phyloP scores from a whole-genome alignment of 257 asterid genomes.

The Rehmannia glutinosa region DNA sequence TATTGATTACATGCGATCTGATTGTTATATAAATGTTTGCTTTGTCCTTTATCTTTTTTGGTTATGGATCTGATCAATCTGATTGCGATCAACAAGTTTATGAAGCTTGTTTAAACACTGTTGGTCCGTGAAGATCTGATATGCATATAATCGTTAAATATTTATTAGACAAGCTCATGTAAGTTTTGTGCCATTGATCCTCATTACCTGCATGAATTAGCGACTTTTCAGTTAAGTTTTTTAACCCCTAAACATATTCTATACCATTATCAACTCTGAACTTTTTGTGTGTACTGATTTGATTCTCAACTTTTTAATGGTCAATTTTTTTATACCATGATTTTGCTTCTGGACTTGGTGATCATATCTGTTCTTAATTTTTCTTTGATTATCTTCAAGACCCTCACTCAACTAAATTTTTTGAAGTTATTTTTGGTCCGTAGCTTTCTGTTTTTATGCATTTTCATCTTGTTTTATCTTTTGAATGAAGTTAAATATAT shows the following conservation, averaged over 20 bases:
- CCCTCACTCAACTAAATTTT: no score
- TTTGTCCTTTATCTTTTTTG: background rate
- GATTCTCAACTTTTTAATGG: no score
- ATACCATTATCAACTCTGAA: no score
- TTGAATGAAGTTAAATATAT: background rate
- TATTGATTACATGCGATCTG: background rate
- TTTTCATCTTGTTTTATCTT: background rate
- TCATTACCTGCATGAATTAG: no score
- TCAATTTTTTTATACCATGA: background rate
- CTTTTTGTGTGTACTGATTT: no score
- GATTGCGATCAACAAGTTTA: slow-evolving; percentile 5
- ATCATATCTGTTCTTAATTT: background rate
- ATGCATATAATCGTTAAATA: background rate
- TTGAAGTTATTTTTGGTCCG: background rate
- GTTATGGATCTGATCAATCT: background rate
- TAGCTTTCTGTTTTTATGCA: no score
- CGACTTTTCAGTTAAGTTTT: no score
- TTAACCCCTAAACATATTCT: no score
- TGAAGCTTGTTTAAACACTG: background rate
- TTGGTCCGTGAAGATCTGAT: background rate
- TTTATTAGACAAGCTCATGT: no score
- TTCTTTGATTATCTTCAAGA: background rate
- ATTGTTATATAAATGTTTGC: background rate
- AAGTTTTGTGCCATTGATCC: no score
- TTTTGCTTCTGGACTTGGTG: background rate